These are phyloP conservation scores for Neurospora sublineolata DNA, from an alignment of 495 filamentous ascomycete species.

Conservation along the genomic window DNA sequence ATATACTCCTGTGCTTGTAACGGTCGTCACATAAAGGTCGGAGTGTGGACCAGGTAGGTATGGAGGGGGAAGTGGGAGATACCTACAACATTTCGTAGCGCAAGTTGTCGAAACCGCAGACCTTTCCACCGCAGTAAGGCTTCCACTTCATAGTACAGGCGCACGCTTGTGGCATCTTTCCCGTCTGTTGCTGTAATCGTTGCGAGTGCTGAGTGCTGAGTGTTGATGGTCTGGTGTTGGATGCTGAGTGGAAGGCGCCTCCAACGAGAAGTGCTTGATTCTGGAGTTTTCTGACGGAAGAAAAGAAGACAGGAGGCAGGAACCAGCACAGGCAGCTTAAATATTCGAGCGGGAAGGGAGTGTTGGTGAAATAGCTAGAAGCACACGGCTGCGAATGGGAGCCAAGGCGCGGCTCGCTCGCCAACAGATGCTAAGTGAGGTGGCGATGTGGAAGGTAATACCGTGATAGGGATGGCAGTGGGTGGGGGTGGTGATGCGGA, in stretches of 20 bases:
- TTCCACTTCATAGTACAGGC: too few relatives aligned
- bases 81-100: too few relatives aligned
- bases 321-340: not conserved
- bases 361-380: not conserved
- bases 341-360: not conserved
- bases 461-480: not conserved
- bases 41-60: too few relatives aligned
- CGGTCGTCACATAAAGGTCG: too few relatives aligned
- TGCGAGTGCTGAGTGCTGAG: not conserved
- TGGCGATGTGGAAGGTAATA: too few relatives aligned
- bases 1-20: too few relatives aligned
- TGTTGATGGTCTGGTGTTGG: not conserved
- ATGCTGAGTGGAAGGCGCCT: not conserved
- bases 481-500: not conserved
- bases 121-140: too few relatives aligned
- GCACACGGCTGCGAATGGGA: not conserved
- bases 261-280: not conserved
- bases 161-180: too few relatives aligned
- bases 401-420: not conserved
- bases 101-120: too few relatives aligned
- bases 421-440: not conserved
- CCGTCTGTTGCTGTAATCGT: not conserved
- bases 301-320: not conserved
- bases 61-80: too few relatives aligned
- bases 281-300: not conserved